Base-by-base conservation (phyloP, 225 moss, liverwort and hornwort genomes). In the Takakia lepidozioides region DNA sequence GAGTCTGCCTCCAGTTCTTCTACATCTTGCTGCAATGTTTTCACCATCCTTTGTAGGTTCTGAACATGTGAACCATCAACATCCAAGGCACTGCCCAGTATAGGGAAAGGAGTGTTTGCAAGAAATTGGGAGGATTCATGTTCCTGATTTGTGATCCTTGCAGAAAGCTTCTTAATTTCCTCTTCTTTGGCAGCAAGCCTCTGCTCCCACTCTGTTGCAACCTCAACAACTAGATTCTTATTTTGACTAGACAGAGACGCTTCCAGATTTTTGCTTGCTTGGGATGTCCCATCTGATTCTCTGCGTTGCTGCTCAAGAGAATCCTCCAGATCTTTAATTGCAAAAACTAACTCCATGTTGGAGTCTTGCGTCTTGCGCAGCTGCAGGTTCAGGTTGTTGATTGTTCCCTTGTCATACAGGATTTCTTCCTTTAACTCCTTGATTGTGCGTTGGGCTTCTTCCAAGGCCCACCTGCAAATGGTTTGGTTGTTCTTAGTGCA, bases 1-100 rank as follows among this genome's bases (percentile, higher is more conserved):
- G 75, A 67, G 32, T 93, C 92, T 8, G 68, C 64, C 65, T 93
- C 92, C 38, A 93, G 39, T 38, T 93, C 92, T 58, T 93, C 92
- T 29, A 93, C 92, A 59, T 85, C 92, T 57, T 71, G 65, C 24
- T 88, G 85, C 68, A 93, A 62, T 46, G 67, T 77, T 58, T 80
- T 83, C 54, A 88, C 73, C 92, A 93, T 88, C 56, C 59, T 78
- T 56, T 93, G 88, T 34, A 93, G 58, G 57, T 76, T 82, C 56
- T 60, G 69, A 9, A 83, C 76, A 68, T 66, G 72, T 25, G 63
- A 64, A 52, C 88, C 85, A 56, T 64, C 62, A 38, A n/a, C n/a
- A n/a, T n/a, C n/a, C n/a, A n/a, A n/a, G n/a, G n/a, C n/a, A n/a
- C n/a, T n/a, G n/a, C n/a, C n/a, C n/a, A n/a, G n/a, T n/a, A n/a